Percentiles rank a stretch among this genome's conserved stretches.
phyloP scores from a whole-genome alignment of 1,284 basidiomycete species.

The Coriolopsis trogii region DNA sequence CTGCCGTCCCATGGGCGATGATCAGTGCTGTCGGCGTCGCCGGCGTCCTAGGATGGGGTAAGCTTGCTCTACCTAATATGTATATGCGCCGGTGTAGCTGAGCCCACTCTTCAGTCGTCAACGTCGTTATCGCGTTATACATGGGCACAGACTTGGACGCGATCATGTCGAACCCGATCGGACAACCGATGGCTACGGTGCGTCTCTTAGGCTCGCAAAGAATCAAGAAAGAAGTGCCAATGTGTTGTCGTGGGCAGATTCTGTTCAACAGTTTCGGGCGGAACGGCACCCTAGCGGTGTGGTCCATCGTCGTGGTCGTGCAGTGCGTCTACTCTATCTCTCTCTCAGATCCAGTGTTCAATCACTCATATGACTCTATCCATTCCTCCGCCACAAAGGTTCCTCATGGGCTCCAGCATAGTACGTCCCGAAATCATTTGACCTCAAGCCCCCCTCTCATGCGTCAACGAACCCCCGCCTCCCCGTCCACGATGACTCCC shows the following conservation, averaged over 20 bases:
- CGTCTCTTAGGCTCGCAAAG: not conserved
- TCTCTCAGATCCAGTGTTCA: no score
- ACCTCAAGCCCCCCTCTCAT: no score
- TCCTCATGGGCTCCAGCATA: slow-evolving; percentile 75
- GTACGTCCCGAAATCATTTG: slow-evolving; percentile 36
- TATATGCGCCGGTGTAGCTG: not conserved
- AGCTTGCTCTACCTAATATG: slow-evolving; percentile 15
- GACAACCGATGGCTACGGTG: slow-evolving; percentile 66
- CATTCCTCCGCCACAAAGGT: no score
- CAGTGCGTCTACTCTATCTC: slow-evolving; percentile 21
- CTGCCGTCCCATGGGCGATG: slow-evolving; percentile 77
- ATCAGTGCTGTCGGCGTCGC: slow-evolving; percentile 59
- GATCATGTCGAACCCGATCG: slow-evolving; percentile 58
- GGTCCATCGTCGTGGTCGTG: slow-evolving; percentile 39
- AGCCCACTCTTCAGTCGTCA: slow-evolving; percentile 46
- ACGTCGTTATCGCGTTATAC: slow-evolving; percentile 57
- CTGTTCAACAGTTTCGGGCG: slow-evolving; percentile 66
- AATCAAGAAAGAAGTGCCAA: not conserved
- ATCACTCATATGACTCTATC: no score
- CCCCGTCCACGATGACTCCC: no score
- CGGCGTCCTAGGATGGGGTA: slow-evolving; percentile 69
- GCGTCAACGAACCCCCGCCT: no score
- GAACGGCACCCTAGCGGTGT: slow-evolving; percentile 58
- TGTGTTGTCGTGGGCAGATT: slow-evolving; percentile 42
- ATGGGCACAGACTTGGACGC: slow-evolving; percentile 61